A percentile compares a stretch with the other conserved stretches of the same genome.
Evolutionary conservation across 1,284 basidiomycete species (phyloP).

Genomic region (Cutaneotrichosporon sp.): DNA sequence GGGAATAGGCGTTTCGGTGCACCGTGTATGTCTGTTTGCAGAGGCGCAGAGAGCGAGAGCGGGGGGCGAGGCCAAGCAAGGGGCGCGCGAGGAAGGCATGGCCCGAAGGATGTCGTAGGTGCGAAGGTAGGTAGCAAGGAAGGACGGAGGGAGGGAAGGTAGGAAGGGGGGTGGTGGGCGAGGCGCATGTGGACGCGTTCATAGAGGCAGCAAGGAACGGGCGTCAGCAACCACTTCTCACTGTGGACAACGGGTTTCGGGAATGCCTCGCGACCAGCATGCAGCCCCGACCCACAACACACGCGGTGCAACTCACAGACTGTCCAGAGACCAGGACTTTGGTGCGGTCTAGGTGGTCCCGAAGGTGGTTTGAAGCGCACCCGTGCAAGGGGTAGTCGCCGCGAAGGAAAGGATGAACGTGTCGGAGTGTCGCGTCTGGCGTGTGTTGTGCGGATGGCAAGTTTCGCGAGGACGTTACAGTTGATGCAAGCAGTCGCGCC

Average conservation of each 20-base stretch:
- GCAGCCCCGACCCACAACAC: neutral
- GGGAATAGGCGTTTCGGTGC: neutral
- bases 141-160: too few species aligned
- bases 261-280: neutral
- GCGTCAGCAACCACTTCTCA: neutral
- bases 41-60: neutral
- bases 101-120: neutral
- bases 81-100: neutral
- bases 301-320: neutral
- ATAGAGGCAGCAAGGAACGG: neutral
- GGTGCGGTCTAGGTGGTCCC: neutral
- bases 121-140: neutral
- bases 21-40: conserved; percentile 2
- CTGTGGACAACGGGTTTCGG: neutral
- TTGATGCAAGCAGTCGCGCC: neutral
- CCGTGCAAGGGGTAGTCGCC: conserved; percentile 1
- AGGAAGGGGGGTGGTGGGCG: neutral
- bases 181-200: neutral
- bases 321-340: neutral
- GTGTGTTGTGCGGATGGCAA: neutral
- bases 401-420: neutral
- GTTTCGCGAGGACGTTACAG: neutral
- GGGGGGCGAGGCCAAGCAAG: too few species aligned
- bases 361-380: neutral
- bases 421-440: neutral